Base-by-base conservation (phyloP, 2,329 filamentous ascomycete genomes). In the Colletotrichum siamense region DNA sequence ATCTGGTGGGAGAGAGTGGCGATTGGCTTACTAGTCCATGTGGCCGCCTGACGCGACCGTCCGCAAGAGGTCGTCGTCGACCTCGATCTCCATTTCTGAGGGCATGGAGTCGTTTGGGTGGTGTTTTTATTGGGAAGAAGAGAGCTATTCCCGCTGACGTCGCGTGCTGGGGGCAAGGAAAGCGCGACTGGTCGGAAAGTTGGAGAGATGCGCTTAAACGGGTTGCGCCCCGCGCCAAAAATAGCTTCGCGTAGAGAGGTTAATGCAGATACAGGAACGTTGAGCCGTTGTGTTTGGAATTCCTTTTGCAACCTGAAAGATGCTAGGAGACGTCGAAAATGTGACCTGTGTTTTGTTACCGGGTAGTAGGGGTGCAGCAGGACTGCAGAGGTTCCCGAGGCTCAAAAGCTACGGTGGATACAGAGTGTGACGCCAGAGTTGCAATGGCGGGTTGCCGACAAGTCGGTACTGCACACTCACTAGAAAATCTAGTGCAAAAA, bases 81-180 rank as follows among this genome's bases (percentile, higher is more conserved):
- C 84, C 77, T 92, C 91, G 44, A 89, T 86, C 72, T 92, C 90
- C 91, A 92, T 92, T 86, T 78, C 79, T 77, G 79, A 26, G 30
- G 69, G 32, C 28, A 55, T 32, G 32, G 30, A 44, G 24, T 71
- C 15, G 55, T 55, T n/a, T 30, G 36, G 61, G 49, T 65, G 57
- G 32, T 62, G 55, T 22, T 52, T 52, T 52, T 52, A 34, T 52
- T 65, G 39, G 70, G 55, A 61, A 39, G 44, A 36, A 30, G 18
- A 24, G 24, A 62, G 65, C 70, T 28, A 32, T 10, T 63, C 34
- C 26, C 70, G 59, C 74, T 77, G 66, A 77, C 75, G 75, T 77
- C 75, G 75, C 66, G 52, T 77, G 61, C 39, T 71, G 49, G 36
- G 24, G 18, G 16, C 44, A 52, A 55, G 69, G 32, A 30, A 69